phyloP scores from a whole-genome alignment of 169 alveolate species.

The Cryptosporidium ubiquitum region DNA sequence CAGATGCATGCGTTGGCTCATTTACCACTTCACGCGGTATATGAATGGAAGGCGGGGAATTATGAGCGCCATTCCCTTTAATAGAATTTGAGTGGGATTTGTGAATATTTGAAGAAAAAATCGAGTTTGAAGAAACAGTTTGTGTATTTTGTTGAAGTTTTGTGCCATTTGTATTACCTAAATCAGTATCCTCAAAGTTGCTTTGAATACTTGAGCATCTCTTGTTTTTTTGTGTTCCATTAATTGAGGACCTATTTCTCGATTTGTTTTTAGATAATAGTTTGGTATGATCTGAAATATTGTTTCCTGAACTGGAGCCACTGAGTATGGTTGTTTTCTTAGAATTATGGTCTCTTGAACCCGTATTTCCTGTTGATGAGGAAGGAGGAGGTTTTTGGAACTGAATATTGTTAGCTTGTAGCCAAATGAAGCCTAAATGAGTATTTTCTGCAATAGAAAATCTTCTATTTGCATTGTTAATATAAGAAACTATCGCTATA shows the following conservation, averaged over 20 bases:
- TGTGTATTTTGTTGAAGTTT: neutral
- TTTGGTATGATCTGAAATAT: neutral
- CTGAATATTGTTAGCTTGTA: conserved; percentile 53
- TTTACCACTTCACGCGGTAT: conserved; percentile 43
- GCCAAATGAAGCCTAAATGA: conserved; percentile 61
- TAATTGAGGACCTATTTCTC: conserved; percentile 3
- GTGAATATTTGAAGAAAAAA: neutral
- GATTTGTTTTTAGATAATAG: conserved; percentile 9
- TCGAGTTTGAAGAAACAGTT: neutral
- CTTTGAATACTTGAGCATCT: neutral
- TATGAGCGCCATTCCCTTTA: neutral
- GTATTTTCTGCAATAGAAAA: conserved; percentile 57
- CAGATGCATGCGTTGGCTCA: conserved; percentile 63
- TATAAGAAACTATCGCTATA: conserved; percentile 39
- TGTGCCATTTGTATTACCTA: neutral
- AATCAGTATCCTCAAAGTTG: neutral
- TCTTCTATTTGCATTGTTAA: conserved; percentile 11
- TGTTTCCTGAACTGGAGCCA: neutral
- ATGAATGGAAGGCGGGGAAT: conserved; percentile 51
- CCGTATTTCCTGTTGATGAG: neutral
- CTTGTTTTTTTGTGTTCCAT: conserved; percentile 1
- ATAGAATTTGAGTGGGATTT: neutral
- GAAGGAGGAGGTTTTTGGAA: conserved; percentile 25
- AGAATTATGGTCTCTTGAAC: neutral
- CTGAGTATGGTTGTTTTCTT: neutral